Evolutionary conservation across 768 basidiomycete species (phyloP).

Genomic region (Fomitopsis serialis): DNA sequence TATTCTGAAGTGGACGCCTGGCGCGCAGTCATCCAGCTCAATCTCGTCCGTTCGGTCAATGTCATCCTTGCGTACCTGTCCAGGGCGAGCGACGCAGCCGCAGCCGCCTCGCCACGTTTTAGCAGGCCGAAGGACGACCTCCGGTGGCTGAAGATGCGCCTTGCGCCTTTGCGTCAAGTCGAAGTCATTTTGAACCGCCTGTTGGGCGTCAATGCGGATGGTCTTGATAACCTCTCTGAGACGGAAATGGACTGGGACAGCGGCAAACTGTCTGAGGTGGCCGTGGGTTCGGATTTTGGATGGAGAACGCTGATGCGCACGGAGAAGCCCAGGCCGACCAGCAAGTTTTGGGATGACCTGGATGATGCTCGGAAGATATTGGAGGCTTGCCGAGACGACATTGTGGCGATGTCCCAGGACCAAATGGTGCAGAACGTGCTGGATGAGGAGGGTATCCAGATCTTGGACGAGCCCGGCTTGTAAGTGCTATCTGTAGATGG

Average conservation of each 20-base stretch:
- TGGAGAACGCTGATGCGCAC: constrained; percentile 42
- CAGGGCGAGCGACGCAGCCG: not conserved
- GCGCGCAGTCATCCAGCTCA: constrained; percentile 64
- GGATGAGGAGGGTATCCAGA: constrained; percentile 34
- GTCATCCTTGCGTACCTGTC: constrained; percentile 39
- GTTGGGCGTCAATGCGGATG: not conserved
- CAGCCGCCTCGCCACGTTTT: not conserved
- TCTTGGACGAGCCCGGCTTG: constrained; percentile 61
- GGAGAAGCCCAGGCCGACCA: not conserved
- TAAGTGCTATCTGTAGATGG: constrained; percentile 30
- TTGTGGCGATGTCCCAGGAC: constrained; percentile 49
- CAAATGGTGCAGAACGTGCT: constrained; percentile 38
- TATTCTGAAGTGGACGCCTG: constrained; percentile 51
- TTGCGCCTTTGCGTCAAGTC: constrained; percentile 51
- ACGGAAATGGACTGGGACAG: constrained; percentile 15
- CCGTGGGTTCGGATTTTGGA: constrained; percentile 38
- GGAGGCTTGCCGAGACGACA: constrained; percentile 50
- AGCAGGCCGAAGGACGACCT: not conserved
- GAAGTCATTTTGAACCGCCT: constrained; percentile 37
- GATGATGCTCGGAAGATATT: constrained; percentile 40
- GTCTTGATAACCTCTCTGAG: constrained; percentile 6
- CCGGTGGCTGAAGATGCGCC: constrained; percentile 19
- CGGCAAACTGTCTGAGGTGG: constrained; percentile 41
- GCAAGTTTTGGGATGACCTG: constrained; percentile 27
- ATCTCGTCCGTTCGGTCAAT: constrained; percentile 53